Percentiles rank a stretch among this genome's conserved stretches.
Evolutionary conservation across 2,329 filamentous ascomycete genomes (phyloP).

Genomic region (Penicillium brasilianum): DNA sequence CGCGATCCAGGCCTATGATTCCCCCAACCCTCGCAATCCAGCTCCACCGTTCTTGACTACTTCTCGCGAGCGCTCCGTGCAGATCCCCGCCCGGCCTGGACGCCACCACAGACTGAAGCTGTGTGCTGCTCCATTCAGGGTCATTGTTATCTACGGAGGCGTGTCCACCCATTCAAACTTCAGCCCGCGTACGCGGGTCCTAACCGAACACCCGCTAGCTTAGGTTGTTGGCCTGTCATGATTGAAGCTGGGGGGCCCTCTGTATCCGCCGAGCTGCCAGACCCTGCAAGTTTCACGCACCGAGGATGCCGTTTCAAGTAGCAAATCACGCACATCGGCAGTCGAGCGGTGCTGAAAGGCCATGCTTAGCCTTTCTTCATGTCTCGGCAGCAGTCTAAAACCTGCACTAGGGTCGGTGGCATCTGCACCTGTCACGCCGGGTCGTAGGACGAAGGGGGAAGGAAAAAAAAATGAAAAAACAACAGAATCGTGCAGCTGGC

Average conservation of each 20-base stretch:
- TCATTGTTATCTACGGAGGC: constrained; percentile 5
- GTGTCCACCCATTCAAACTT: constrained; percentile 16
- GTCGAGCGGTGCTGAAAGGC: constrained; percentile 13
- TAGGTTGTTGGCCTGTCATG: constrained; percentile 22
- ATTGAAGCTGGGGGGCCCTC: constrained; percentile 11
- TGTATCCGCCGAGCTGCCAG: constrained; percentile 11
- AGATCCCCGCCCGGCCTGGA: constrained; percentile 19
- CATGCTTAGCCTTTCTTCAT: constrained; percentile 11
- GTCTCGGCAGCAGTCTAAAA: constrained; percentile 7
- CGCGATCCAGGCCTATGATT: constrained; percentile 24
- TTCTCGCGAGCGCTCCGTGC: constrained; percentile 22
- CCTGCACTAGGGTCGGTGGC: constrained; percentile 11
- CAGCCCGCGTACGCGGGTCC: constrained; percentile 22
- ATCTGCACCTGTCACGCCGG: constrained; percentile 13
- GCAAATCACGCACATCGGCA: constrained; percentile 18
- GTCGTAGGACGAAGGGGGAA: neutral
- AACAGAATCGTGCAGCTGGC: constrained; percentile 3
- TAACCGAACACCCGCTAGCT: constrained; percentile 11
- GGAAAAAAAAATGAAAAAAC: constrained; percentile 9
- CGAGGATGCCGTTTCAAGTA: constrained; percentile 19
- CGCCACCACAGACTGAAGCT: constrained; percentile 18
- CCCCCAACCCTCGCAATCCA: constrained; percentile 8
- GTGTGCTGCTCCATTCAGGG: constrained; percentile 11
- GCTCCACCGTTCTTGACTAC: constrained; percentile 29
- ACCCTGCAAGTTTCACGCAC: constrained; percentile 23